Percentiles rank a stretch among this genome's conserved stretches.
Conservation (phyloP, 148 eudicot genomes). For the Rhododendron ovatum region DNA sequence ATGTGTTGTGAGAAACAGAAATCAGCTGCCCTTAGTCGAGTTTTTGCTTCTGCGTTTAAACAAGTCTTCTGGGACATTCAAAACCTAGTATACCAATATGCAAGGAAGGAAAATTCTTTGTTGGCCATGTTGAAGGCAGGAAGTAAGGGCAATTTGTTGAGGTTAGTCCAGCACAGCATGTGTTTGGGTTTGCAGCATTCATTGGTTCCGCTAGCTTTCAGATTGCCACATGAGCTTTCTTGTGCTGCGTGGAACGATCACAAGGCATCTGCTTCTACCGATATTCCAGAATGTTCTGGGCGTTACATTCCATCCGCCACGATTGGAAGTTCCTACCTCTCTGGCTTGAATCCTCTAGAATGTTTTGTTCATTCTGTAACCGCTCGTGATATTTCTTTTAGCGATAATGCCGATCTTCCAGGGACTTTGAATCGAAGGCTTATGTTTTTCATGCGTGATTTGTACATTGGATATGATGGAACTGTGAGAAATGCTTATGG, state of each 20-base stretch:
- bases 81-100: conserved; percentile 53
- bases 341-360: conserved; percentile 83
- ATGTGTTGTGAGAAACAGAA: conserved; percentile 53
- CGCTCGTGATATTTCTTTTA: conserved; percentile 69
- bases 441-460: conserved; percentile 83
- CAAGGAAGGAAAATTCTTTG: conserved; percentile 50
- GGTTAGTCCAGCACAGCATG: conserved; percentile 82
- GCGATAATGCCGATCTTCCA: conserved; percentile 90
- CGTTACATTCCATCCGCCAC: conserved; percentile 66
- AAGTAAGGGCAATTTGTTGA: conserved; percentile 70
- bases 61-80: conserved; percentile 65
- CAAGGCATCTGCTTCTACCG: conserved; percentile 27
- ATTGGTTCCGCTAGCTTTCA: conserved; percentile 56
- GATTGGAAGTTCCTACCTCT: conserved; percentile 53
- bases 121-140: conserved; percentile 82
- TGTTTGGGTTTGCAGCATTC: conserved; percentile 87
- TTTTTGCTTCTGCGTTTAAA: conserved; percentile 65
- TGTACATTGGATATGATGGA: conserved; percentile 69
- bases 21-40: conserved; percentile 65
- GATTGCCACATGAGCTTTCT: conserved; percentile 64
- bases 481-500: conserved; percentile 84
- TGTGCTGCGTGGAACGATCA: conserved; percentile 72
- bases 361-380: conserved; percentile 78
- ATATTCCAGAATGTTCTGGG: conserved; percentile 25
- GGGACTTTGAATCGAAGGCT: conserved; percentile 70